Conservation (phyloP, 148 eudicot species). For the Arctostaphylos glauca region DNA sequence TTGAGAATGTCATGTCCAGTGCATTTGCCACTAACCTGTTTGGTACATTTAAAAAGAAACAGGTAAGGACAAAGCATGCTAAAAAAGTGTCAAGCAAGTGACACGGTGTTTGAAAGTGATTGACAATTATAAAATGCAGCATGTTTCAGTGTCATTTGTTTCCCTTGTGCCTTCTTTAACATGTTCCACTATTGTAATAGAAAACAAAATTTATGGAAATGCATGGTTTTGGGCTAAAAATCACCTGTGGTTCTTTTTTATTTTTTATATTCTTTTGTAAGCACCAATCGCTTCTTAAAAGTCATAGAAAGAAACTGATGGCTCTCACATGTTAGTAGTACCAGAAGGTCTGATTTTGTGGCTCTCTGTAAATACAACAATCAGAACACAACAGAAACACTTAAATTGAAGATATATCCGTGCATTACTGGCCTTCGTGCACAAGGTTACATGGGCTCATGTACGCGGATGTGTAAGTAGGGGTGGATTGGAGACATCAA, state of each 20-base stretch:
- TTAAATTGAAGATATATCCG: background rate
- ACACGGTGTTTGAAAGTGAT: background rate
- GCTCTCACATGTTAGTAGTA: background rate
- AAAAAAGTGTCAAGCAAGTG: background rate
- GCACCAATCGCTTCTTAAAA: background rate
- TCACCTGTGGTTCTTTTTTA: background rate
- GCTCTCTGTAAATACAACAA: background rate
- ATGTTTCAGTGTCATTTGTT: background rate
- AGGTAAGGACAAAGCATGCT: background rate
- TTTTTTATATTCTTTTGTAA: background rate
- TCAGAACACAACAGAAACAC: background rate
- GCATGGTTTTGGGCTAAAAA: background rate
- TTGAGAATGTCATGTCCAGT: conserved; percentile 59
- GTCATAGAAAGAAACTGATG: background rate
- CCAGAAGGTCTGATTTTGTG: background rate
- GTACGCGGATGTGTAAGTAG: background rate
- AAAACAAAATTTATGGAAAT: background rate
- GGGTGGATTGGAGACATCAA: background rate
- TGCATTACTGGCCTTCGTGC: background rate
- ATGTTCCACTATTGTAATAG: background rate
- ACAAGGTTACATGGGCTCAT: background rate
- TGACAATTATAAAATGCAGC: background rate
- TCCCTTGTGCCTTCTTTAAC: background rate
- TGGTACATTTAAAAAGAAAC: background rate
- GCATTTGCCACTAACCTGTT: conserved; percentile 87